Evolutionary conservation across 2,329 filamentous ascomycete genomes (phyloP).

Genomic region (Cryphonectria japonica): DNA sequence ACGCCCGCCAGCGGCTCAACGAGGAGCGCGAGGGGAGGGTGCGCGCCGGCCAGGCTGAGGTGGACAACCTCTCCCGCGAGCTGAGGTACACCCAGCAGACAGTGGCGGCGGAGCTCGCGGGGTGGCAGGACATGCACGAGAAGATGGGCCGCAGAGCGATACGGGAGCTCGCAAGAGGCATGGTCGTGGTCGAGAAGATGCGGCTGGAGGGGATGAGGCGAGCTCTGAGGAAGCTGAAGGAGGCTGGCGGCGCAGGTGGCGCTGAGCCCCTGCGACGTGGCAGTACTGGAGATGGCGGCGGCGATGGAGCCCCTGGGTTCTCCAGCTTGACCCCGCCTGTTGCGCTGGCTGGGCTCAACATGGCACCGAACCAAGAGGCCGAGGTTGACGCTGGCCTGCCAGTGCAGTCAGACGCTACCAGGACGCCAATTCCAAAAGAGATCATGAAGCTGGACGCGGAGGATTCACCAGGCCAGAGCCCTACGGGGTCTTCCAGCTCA

Average conservation of each 20-base stretch:
- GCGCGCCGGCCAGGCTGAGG: constrained; percentile 69
- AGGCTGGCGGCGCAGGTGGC: constrained; percentile 26
- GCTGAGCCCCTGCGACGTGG: not conserved
- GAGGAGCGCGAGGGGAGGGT: constrained; percentile 85
- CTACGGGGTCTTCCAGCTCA: not conserved
- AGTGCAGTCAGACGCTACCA: constrained; percentile 3
- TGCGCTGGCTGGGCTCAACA: constrained; percentile 27
- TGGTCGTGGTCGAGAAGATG: constrained; percentile 80
- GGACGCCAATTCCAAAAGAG: constrained; percentile 11
- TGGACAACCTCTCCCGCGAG: constrained; percentile 76
- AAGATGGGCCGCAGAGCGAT: constrained; percentile 75
- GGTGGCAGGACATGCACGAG: constrained; percentile 90
- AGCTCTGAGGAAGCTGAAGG: constrained; percentile 68
- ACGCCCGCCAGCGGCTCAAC: constrained; percentile 79
- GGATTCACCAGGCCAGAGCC: not conserved
- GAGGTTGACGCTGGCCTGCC: constrained; percentile 11
- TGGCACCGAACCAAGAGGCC: constrained; percentile 21
- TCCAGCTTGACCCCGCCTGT: constrained; percentile 17
- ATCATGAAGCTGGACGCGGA: constrained; percentile 12
- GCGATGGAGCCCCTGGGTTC: constrained; percentile 8
- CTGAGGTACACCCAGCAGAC: constrained; percentile 91
- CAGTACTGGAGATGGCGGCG: constrained; percentile 1
- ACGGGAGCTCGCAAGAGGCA: constrained; percentile 73
- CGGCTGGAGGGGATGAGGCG: constrained; percentile 79
- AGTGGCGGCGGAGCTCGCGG: constrained; percentile 87